Evolutionary conservation across 192 early-diverging fungal genomes (phyloP).

Genomic region (Umbelopsis sp.): DNA sequence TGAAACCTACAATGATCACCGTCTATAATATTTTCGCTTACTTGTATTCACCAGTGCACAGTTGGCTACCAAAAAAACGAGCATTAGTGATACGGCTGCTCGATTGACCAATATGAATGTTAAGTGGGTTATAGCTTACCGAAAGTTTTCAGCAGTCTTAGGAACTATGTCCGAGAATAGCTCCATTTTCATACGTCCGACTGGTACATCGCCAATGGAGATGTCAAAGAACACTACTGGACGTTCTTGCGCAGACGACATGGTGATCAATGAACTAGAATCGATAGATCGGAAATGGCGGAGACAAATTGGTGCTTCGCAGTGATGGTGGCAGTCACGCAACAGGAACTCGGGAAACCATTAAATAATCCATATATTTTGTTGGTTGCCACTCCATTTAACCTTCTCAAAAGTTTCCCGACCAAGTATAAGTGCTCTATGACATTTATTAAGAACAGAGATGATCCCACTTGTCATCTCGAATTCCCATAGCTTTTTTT

Average conservation of each 20-base stretch:
- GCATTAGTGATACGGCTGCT: not conserved
- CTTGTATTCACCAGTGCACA: constrained; percentile 92
- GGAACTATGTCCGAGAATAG: constrained; percentile 73
- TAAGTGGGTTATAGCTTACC: constrained; percentile 32
- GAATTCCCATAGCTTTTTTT: too few species aligned
- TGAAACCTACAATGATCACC: not conserved
- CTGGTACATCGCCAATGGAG: constrained; percentile 66
- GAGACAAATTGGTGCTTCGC: too few species aligned
- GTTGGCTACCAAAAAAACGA: constrained; percentile 58
- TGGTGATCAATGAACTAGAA: not conserved
- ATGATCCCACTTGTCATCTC: too few species aligned
- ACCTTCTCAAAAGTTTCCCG: too few species aligned
- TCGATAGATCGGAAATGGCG: too few species aligned
- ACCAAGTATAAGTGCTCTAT: too few species aligned
- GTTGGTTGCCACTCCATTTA: too few species aligned
- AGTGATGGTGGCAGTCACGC: too few species aligned
- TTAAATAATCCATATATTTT: too few species aligned
- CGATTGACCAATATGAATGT: too few species aligned
- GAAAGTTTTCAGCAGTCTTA: constrained; percentile 82
- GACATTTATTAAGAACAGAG: too few species aligned
- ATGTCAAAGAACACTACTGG: constrained; percentile 76
- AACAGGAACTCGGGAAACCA: too few species aligned
- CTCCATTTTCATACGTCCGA: constrained; percentile 73
- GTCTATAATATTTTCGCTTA: not conserved
- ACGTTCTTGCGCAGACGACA: constrained; percentile 32